Conservation (phyloP, 2,329 filamentous ascomycete species). For the Tolypocladium ovalisporum region DNA sequence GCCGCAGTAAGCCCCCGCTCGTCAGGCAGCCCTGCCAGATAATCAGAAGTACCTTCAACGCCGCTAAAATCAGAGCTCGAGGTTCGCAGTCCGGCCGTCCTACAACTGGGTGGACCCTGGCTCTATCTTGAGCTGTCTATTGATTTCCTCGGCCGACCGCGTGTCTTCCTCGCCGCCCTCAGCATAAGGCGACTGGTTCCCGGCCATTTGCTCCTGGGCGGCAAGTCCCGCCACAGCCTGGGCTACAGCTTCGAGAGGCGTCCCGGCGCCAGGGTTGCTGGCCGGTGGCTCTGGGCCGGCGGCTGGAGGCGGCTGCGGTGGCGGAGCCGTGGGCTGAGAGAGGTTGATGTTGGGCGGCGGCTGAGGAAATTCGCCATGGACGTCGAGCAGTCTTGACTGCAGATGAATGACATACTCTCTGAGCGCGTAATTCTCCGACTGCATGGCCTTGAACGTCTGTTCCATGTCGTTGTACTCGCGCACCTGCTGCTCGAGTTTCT, state of each 20-base stretch:
- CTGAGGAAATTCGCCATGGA: slow-evolving; percentile 72
- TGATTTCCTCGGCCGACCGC: slow-evolving; percentile 41
- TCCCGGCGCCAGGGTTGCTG: slow-evolving; percentile 18
- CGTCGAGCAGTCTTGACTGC: slow-evolving; percentile 76
- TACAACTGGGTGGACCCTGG: slow-evolving; percentile 10
- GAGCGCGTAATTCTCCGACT: slow-evolving; percentile 80
- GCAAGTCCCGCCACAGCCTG: slow-evolving; percentile 35
- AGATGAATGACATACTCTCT: slow-evolving; percentile 88
- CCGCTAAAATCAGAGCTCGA: slow-evolving; percentile 1
- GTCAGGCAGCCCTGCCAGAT: not conserved
- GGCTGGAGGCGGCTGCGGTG: slow-evolving; percentile 10
- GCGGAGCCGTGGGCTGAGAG: slow-evolving; percentile 15
- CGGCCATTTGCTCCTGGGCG: slow-evolving; percentile 28
- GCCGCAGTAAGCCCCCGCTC: not conserved
- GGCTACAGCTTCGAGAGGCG: slow-evolving; percentile 37
- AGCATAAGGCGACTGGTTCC: slow-evolving; percentile 21
- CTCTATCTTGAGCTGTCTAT: slow-evolving; percentile 38
- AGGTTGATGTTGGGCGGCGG: slow-evolving; percentile 74
- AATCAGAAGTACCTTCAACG: slow-evolving; percentile 1
- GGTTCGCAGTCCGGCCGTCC: slow-evolving; percentile 5
- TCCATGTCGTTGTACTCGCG: slow-evolving; percentile 69
- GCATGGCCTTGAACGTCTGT: slow-evolving; percentile 66
- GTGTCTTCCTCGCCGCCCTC: slow-evolving; percentile 28
- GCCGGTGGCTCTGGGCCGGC: slow-evolving; percentile 13
- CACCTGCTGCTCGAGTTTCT: slow-evolving; percentile 91